phyloP scores from a whole-genome alignment of 2,329 filamentous ascomycete species.

The Microsporum canis region DNA sequence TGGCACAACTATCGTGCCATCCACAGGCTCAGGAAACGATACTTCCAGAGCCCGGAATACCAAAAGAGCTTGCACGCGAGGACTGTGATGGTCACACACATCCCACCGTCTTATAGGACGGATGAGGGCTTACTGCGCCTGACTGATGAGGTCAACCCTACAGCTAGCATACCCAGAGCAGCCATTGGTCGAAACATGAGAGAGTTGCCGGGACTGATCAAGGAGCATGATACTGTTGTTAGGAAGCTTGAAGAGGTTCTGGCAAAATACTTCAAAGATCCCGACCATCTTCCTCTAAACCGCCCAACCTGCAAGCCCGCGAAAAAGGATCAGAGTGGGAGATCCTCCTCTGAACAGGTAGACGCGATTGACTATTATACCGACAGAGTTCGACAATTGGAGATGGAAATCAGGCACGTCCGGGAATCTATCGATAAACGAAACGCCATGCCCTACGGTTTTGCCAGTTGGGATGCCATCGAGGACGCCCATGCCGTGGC shows the following conservation, averaged over 20 bases:
- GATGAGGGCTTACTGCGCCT: slow-evolving; percentile 82
- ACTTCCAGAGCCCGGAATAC: slow-evolving; percentile 79
- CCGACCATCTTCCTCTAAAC: slow-evolving; percentile 61
- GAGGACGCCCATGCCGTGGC: slow-evolving; percentile 79
- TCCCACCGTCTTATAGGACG: slow-evolving; percentile 61
- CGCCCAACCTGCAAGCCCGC: slow-evolving; percentile 70
- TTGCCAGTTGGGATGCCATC: slow-evolving; percentile 85
- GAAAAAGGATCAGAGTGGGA: slow-evolving; percentile 62
- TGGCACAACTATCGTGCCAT: slow-evolving; percentile 85
- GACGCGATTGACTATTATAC: slow-evolving; percentile 93
- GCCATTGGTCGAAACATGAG: slow-evolving; percentile 87
- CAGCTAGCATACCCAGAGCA: slow-evolving; percentile 64
- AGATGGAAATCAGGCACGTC: slow-evolving; percentile 72
- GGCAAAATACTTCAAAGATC: slow-evolving; percentile 83
- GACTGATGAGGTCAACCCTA: slow-evolving; percentile 67
- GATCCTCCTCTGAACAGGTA: slow-evolving; percentile 51
- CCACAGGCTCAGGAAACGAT: slow-evolving; percentile 57
- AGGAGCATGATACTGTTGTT: slow-evolving; percentile 70
- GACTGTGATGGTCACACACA: slow-evolving; percentile 55
- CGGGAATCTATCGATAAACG: slow-evolving; percentile 73
- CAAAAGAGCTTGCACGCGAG: slow-evolving; percentile 72
- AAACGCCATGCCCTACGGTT: slow-evolving; percentile 82
- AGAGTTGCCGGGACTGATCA: slow-evolving; percentile 72
- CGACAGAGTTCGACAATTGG: slow-evolving; percentile 68
- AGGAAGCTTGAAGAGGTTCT: slow-evolving; percentile 71